These are phyloP conservation scores for Globisporangium cederbergense DNA, from an alignment of 352 stramenopile genomes.

Conservation along the genomic window DNA sequence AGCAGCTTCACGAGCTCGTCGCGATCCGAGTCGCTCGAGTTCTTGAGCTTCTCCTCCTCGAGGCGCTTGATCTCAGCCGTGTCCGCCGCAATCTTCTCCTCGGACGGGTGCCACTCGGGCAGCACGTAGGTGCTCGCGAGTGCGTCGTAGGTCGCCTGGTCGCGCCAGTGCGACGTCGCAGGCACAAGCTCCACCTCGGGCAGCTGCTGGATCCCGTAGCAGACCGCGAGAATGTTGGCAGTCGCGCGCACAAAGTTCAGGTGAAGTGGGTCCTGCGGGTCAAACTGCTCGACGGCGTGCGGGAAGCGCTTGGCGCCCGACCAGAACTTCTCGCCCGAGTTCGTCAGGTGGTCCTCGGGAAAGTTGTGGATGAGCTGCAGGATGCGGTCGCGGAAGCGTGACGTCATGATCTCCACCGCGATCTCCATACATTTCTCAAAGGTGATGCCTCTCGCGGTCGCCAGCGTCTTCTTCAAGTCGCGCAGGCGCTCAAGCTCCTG, in stretches of 20 bases:
- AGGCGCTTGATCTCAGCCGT: conserved; percentile 64
- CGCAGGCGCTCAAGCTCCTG: conserved; percentile 74
- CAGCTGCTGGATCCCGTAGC: conserved; percentile 65
- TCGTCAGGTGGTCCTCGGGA: conserved; percentile 78
- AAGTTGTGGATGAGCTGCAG: conserved; percentile 86
- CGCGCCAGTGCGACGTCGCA: conserved; percentile 83
- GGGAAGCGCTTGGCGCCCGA: conserved; percentile 84
- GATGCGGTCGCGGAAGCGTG: conserved; percentile 86
- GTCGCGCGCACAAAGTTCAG: conserved; percentile 77
- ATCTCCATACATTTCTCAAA: conserved; percentile 74
- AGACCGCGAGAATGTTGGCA: conserved; percentile 79
- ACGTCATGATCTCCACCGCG: conserved; percentile 74
- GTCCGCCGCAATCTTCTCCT: conserved; percentile 76
- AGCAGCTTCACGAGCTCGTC: conserved; percentile 67
- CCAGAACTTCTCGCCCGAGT: conserved; percentile 83
- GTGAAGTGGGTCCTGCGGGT: conserved; percentile 60
- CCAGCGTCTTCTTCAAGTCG: conserved; percentile 46
- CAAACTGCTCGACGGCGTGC: conserved; percentile 55
- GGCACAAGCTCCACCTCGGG: conserved; percentile 66
- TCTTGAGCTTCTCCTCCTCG: conserved; percentile 67
- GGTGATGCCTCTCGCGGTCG: conserved; percentile 46
- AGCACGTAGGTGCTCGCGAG: conserved; percentile 38
- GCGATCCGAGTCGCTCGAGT: conserved; percentile 57
- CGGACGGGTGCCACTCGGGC: conserved; percentile 62
- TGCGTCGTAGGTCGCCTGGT: conserved; percentile 57